Percentiles rank a stretch among this genome's conserved stretches.
These are phyloP conservation scores for Monosporozyma yasuniensis DNA, from an alignment of 805 yeast genomes.

Conservation along the genomic window DNA sequence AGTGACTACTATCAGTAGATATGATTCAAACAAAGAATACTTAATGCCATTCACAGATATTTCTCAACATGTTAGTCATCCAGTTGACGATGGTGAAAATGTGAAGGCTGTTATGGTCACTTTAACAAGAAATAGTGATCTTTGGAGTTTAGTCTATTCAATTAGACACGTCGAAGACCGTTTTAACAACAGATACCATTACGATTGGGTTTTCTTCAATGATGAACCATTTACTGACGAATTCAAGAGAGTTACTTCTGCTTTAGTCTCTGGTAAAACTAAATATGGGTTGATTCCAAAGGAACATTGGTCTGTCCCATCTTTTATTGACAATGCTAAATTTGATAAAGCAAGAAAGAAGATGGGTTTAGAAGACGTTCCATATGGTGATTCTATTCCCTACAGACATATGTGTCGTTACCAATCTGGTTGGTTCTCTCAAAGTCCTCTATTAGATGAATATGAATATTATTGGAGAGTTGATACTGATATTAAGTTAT, in stretches of 20 bases:
- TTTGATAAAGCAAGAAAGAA: slow-evolving; percentile 39
- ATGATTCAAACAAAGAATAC: slow-evolving; percentile 7
- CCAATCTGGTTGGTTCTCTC: slow-evolving; percentile 49
- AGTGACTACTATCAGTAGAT: slow-evolving; percentile 1
- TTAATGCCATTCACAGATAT: slow-evolving; percentile 25
- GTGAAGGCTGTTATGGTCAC: slow-evolving; percentile 63
- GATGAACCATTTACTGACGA: slow-evolving; percentile 53
- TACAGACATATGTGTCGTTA: slow-evolving; percentile 62
- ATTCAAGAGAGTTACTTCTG: slow-evolving; percentile 42
- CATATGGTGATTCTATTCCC: slow-evolving; percentile 50
- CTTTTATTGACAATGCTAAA: slow-evolving; percentile 46
- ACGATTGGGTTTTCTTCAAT: slow-evolving; percentile 76
- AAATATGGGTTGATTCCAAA: slow-evolving; percentile 53
- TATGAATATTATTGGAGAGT: slow-evolving; percentile 71
- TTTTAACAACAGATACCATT: slow-evolving; percentile 51
- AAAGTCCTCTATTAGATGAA: slow-evolving; percentile 47
- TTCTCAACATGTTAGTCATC: slow-evolving; percentile 24
- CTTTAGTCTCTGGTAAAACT: slow-evolving; percentile 49
- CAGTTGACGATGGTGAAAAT: slow-evolving; percentile 28
- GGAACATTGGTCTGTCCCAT: slow-evolving; percentile 66
- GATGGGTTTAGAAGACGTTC: slow-evolving; percentile 37
- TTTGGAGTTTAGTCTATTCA: slow-evolving; percentile 47
- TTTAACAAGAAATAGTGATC: slow-evolving; percentile 59
- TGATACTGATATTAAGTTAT: slow-evolving; percentile 56
- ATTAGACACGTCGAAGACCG: slow-evolving; percentile 57